Percentiles rank a stretch among this genome's conserved stretches.
Evolutionary conservation across 2,329 filamentous ascomycete species (phyloP).

Genomic region (Amesomyces nigricolor): DNA sequence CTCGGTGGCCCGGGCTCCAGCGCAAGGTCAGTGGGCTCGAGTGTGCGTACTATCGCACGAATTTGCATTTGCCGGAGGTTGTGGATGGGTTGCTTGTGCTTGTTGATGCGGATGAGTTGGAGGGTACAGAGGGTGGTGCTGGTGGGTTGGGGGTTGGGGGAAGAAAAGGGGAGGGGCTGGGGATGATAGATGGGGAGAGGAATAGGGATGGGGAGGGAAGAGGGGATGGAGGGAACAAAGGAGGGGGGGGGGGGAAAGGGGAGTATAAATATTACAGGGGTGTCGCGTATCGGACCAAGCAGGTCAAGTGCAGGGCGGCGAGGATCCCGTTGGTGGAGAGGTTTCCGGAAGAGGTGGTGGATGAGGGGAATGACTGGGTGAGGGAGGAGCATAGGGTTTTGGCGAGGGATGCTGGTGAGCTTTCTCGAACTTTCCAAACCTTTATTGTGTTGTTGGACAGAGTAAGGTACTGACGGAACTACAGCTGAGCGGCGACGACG

Average conservation of each 20-base stretch:
- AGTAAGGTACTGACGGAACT: background rate
- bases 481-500: slow-evolving; percentile 14
- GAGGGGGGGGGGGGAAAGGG: background rate
- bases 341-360: slow-evolving; percentile 21
- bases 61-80: slow-evolving; percentile 14
- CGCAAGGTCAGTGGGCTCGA: slow-evolving; percentile 17
- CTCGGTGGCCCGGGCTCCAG: slow-evolving; percentile 3
- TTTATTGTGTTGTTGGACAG: background rate
- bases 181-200: background rate
- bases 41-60: slow-evolving; percentile 26
- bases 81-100: slow-evolving; percentile 15
- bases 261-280: slow-evolving; percentile 14
- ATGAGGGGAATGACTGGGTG: slow-evolving; percentile 19
- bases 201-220: background rate
- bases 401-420: slow-evolving; percentile 14
- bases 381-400: slow-evolving; percentile 14
- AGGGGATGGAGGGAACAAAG: background rate
- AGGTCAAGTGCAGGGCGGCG: slow-evolving; percentile 9
- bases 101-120: background rate
- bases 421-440: background rate
- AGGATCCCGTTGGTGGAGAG: slow-evolving; percentile 10
- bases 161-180: no score
- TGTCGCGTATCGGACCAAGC: slow-evolving; percentile 5
- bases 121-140: background rate
- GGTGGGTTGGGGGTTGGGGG: background rate